These are phyloP conservation scores for Colletotrichum sp. DNA, from an alignment of 2,329 filamentous ascomycete species.

Conservation along the genomic window DNA sequence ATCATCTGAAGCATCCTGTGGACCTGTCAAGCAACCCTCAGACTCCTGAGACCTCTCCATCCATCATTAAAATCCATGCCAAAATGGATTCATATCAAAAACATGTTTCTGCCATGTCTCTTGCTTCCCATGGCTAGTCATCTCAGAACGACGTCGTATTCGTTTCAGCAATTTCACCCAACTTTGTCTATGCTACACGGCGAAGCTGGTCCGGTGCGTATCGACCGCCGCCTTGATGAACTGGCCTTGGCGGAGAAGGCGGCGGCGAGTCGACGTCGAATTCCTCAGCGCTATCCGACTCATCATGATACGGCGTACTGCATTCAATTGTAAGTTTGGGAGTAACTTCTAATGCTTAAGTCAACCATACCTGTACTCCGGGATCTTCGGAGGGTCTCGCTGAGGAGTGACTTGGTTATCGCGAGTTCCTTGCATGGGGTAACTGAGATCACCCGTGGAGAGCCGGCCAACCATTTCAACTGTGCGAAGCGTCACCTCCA, in stretches of 20 bases:
- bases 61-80: neutral
- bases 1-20: neutral
- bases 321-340: neutral
- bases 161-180: neutral
- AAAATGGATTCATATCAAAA: neutral
- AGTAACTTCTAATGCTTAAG: neutral
- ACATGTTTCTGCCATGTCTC: neutral
- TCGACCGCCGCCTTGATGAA: slow-evolving; percentile 17
- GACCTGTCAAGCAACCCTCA: neutral
- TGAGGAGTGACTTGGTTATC: neutral
- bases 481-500: neutral
- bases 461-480: neutral
- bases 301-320: neutral
- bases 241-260: slow-evolving; percentile 12
- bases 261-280: neutral
- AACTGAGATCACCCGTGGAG: neutral
- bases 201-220: slow-evolving; percentile 8
- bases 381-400: neutral
- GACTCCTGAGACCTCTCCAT: neutral
- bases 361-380: neutral
- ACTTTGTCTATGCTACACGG: neutral
- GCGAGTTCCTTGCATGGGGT: neutral
- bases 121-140: neutral
- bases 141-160: neutral
- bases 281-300: neutral